A percentile compares a stretch with the other conserved stretches of the same genome.
Conservation (phyloP, 169 alveolate genomes). For the Theileria equi region DNA sequence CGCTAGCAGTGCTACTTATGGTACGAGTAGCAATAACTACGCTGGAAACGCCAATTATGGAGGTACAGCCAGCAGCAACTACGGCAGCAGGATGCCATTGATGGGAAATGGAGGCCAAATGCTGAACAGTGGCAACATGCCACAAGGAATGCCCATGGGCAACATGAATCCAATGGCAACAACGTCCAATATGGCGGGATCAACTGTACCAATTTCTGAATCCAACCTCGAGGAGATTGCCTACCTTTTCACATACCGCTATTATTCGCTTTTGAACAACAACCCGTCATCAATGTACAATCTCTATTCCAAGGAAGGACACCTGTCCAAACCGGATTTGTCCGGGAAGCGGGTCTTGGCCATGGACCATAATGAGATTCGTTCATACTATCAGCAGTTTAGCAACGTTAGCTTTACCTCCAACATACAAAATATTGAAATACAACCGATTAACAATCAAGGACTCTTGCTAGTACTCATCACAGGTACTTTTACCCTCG, state of each 20-base stretch:
- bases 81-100: constrained; percentile 11
- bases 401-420: constrained; percentile 24
- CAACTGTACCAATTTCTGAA: constrained; percentile 7
- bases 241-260: constrained; percentile 44
- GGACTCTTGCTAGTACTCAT: constrained; percentile 24
- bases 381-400: constrained; percentile 45
- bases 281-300: constrained; percentile 49
- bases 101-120: constrained; percentile 8
- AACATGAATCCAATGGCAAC: no score
- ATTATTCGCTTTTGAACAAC: constrained; percentile 52
- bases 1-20: neutral
- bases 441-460: constrained; percentile 25
- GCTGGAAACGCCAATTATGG: neutral
- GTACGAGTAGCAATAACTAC: neutral
- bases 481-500: constrained; percentile 21
- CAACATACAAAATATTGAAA: constrained; percentile 35
- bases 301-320: constrained; percentile 43
- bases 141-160: constrained; percentile 6
- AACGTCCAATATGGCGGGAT: no score
- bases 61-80: neutral
- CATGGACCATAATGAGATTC: constrained; percentile 47
- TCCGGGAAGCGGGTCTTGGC: constrained; percentile 50
- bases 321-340: constrained; percentile 44
- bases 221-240: constrained; percentile 49
- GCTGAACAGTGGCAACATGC: constrained; percentile 1